A percentile compares a stretch with the other conserved stretches of the same genome.
phyloP scores from a whole-genome alignment of 2,329 filamentous ascomycete genomes.

The Setomelanomma holmii region DNA sequence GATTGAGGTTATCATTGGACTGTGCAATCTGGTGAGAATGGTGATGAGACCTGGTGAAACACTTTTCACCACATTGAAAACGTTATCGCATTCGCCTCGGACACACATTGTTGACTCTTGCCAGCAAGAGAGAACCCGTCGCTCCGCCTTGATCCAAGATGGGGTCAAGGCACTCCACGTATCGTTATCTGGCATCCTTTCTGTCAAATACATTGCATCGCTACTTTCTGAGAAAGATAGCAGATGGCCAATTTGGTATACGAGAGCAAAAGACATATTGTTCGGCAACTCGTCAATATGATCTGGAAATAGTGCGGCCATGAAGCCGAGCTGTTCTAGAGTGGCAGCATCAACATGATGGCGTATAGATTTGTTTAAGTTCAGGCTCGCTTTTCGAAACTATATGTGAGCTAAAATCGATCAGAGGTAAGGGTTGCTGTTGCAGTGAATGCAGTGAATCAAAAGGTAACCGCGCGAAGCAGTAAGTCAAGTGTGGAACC shows the following conservation, averaged over 20 bases:
- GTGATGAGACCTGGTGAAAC: background rate
- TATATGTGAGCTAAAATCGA: background rate
- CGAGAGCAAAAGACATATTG: background rate
- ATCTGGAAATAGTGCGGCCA: background rate
- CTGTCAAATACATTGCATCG: slow-evolving; percentile 3
- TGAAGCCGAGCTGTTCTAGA: background rate
- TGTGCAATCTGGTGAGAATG: background rate
- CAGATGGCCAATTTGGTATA: background rate
- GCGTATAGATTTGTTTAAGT: too few relatives aligned
- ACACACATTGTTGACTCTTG: background rate
- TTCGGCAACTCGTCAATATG: background rate
- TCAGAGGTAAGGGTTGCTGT: too few relatives aligned
- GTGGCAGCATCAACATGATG: background rate
- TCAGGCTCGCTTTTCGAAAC: background rate
- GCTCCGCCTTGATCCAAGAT: background rate
- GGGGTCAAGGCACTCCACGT: background rate
- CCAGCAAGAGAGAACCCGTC: slow-evolving; percentile 1
- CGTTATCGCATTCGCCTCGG: background rate
- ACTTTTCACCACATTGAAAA: background rate
- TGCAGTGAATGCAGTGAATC: too few relatives aligned
- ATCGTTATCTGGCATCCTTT: background rate
- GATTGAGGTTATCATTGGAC: background rate
- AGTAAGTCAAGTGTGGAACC: too few relatives aligned
- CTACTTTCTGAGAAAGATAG: background rate
- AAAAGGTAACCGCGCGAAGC: too few relatives aligned